phyloP scores from a whole-genome alignment of 768 basidiomycete genomes.

The Pulveroboletus sp. region DNA sequence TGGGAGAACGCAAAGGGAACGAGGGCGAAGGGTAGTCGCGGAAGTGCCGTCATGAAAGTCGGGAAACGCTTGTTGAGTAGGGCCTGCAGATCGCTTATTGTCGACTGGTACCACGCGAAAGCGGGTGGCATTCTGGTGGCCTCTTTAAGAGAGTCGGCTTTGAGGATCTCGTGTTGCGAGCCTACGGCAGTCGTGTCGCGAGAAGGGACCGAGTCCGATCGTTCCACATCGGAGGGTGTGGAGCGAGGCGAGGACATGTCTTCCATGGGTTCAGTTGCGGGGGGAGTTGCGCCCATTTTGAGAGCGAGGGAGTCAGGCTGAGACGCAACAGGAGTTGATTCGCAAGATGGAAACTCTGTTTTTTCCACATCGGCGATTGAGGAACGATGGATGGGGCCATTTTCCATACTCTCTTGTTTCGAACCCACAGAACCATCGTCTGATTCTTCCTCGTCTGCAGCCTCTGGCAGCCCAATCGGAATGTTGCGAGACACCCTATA shows the following conservation, averaged over 20 bases:
- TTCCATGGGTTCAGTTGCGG: neutral
- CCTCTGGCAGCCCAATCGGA: constrained; percentile 8
- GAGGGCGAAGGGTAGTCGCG: constrained; percentile 75
- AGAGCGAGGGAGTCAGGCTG: neutral
- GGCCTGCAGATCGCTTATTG: neutral
- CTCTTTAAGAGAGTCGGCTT: neutral
- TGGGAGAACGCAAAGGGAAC: constrained; percentile 92
- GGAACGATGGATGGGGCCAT: neutral
- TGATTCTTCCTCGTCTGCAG: neutral
- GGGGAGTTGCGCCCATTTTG: no score
- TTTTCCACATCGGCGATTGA: neutral
- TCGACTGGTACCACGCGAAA: neutral
- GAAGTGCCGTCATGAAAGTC: constrained; percentile 62
- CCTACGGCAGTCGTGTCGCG: neutral
- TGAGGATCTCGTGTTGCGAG: neutral
- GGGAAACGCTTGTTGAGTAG: constrained; percentile 53
- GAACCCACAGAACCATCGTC: neutral
- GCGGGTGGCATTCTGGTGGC: neutral
- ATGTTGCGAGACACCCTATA: constrained; percentile 38
- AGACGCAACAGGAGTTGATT: constrained; percentile 1
- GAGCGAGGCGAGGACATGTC: neutral
- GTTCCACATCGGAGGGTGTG: neutral
- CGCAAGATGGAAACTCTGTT: neutral
- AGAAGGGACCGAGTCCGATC: neutral
- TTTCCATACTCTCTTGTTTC: neutral